Conservation (phyloP, 2,329 filamentous ascomycete genomes). For the Pseudogymnoascus sp. region DNA sequence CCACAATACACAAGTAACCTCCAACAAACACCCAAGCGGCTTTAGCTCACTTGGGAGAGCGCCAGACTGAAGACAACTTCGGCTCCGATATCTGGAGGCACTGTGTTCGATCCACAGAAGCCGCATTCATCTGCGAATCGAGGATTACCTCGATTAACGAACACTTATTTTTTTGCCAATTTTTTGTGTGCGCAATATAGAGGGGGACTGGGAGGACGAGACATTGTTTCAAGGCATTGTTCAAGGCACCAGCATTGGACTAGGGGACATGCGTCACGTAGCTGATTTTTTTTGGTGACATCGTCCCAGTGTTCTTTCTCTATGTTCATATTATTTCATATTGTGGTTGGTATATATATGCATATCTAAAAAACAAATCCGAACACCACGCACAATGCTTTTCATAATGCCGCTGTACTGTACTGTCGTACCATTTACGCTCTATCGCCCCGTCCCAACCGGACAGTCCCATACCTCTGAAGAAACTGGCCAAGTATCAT, state of each 20-base stretch:
- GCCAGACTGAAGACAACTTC: slow-evolving; percentile 15
- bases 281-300: neutral
- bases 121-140: slow-evolving; percentile 12
- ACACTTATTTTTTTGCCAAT: slow-evolving; percentile 10
- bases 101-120: slow-evolving; percentile 16
- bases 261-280: neutral
- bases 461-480: neutral
- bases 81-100: slow-evolving; percentile 12
- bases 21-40: slow-evolving; percentile 10
- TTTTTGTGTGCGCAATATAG: neutral
- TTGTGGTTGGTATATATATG: neutral
- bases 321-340: slow-evolving; percentile 2
- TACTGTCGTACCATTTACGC: neutral
- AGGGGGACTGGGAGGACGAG: neutral
- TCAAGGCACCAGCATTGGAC: neutral
- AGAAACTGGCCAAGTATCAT: neutral
- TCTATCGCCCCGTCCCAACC: neutral
- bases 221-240: neutral
- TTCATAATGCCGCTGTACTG: neutral
- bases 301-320: neutral
- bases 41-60: slow-evolving; percentile 16
- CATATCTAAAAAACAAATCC: slow-evolving; percentile 7
- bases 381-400: neutral
- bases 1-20: neutral
- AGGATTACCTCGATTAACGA: slow-evolving; percentile 11